Evolutionary conservation across 1,284 basidiomycete genomes (phyloP).

Genomic region (Irpex lacteus): DNA sequence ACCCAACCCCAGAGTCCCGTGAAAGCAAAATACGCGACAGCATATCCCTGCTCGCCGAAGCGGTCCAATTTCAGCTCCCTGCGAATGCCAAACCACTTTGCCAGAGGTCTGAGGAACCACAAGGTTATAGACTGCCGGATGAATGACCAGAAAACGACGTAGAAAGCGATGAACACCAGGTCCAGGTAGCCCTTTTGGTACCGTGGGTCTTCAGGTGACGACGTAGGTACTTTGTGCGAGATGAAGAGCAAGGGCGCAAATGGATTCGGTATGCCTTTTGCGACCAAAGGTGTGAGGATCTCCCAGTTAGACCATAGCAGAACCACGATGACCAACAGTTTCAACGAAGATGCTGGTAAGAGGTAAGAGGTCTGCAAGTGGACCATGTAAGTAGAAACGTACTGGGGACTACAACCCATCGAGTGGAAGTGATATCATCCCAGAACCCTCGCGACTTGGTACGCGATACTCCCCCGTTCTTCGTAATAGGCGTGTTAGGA

Average conservation of each 20-base stretch:
- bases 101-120: conserved; percentile 73
- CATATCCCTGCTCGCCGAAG: conserved; percentile 91
- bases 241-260: conserved; percentile 77
- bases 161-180: conserved; percentile 80
- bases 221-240: conserved; percentile 62
- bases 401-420: conserved; percentile 6
- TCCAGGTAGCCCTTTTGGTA: conserved; percentile 86
- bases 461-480: not conserved
- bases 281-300: conserved; percentile 47
- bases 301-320: conserved; percentile 77
- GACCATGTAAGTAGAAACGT: not conserved
- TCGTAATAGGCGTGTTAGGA: not conserved
- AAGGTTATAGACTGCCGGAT: conserved; percentile 79
- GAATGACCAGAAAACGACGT: conserved; percentile 92
- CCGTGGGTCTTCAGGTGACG: conserved; percentile 50
- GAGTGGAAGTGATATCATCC: conserved; percentile 22
- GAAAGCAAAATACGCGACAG: conserved; percentile 74
- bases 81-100: conserved; percentile 67
- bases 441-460: conserved; percentile 22
- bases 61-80: conserved; percentile 70
- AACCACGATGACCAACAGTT: conserved; percentile 69
- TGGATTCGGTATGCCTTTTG: conserved; percentile 62
- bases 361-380: not conserved
- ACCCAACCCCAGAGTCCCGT: conserved; percentile 80
- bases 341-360: conserved; percentile 50